Percentiles rank a stretch among this genome's conserved stretches.
Evolutionary conservation across 2,329 filamentous ascomycete species (phyloP).

Genomic region (Pestalotiopsis sp.): DNA sequence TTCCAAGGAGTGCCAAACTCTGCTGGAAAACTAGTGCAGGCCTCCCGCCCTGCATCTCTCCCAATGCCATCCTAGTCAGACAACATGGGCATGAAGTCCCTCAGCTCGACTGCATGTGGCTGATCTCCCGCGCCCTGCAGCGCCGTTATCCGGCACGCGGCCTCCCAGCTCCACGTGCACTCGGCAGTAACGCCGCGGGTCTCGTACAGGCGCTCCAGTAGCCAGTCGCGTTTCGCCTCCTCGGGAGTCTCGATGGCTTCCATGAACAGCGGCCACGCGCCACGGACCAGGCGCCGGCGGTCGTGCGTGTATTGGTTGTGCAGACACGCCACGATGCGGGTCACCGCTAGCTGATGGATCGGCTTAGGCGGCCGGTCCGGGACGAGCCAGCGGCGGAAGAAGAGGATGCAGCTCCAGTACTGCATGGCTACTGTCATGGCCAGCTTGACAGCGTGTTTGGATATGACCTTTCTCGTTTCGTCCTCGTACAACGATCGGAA

Average conservation of each 20-base stretch:
- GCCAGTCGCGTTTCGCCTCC: background rate
- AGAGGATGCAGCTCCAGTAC: constrained; percentile 13
- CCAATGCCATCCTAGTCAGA: background rate
- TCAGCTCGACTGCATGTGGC: background rate
- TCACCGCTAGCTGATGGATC: background rate
- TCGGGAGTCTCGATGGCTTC: constrained; percentile 12
- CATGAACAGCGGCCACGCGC: constrained; percentile 16
- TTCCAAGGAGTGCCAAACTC: too few species aligned
- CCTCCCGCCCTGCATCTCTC: too few species aligned
- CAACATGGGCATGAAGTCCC: background rate
- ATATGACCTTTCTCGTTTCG: background rate
- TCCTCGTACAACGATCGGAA: background rate
- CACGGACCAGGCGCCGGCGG: constrained; percentile 8
- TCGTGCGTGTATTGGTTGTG: constrained; percentile 2
- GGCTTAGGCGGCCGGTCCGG: background rate
- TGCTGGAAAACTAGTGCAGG: too few species aligned
- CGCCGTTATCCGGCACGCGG: background rate
- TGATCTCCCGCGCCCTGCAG: background rate
- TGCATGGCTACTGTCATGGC: background rate
- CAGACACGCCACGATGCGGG: background rate
- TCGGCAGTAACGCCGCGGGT: constrained; percentile 5
- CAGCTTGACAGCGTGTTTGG: background rate
- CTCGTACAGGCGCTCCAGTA: constrained; percentile 1
- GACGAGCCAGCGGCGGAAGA: constrained; percentile 15
- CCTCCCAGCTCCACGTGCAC: constrained; percentile 13